A percentile compares a stretch with the other conserved stretches of the same genome.
phyloP scores from a whole-genome alignment of 2,329 filamentous ascomycete genomes.

The Botrytis deweyae region DNA sequence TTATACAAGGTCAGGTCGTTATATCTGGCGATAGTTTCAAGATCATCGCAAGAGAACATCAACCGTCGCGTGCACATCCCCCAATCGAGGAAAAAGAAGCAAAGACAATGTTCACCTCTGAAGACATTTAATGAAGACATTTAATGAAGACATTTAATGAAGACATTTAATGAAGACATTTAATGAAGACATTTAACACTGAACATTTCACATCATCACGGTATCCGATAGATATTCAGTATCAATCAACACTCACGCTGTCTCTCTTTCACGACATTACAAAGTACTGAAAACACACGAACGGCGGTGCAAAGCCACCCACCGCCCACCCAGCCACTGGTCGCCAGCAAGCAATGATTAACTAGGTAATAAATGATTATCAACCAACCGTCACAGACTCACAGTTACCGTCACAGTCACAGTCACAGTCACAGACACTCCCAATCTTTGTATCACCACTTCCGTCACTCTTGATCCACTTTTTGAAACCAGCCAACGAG shows the following conservation, averaged over 20 bases:
- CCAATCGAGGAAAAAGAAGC: background rate
- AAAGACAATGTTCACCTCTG: background rate
- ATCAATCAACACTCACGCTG: background rate
- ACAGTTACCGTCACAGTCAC: background rate
- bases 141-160: too few relatives aligned
- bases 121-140: too few relatives aligned
- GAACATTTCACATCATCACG: background rate
- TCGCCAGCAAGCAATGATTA: too few relatives aligned
- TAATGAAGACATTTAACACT: too few relatives aligned
- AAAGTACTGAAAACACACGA: background rate
- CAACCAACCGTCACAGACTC: too few relatives aligned
- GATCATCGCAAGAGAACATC: background rate
- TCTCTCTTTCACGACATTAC: background rate
- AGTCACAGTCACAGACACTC: background rate
- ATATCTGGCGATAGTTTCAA: background rate
- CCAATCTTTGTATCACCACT: background rate
- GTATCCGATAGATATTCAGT: background rate
- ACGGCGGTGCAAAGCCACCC: background rate
- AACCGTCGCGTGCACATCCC: background rate
- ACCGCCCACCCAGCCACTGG: background rate
- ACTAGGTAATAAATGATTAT: too few relatives aligned
- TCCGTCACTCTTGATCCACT: constrained; percentile 9
- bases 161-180: too few relatives aligned
- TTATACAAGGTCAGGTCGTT: too few relatives aligned
- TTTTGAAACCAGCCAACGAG: background rate